Conservation (phyloP, 2,329 filamentous ascomycete species). For the Stromatinia cepivora region DNA sequence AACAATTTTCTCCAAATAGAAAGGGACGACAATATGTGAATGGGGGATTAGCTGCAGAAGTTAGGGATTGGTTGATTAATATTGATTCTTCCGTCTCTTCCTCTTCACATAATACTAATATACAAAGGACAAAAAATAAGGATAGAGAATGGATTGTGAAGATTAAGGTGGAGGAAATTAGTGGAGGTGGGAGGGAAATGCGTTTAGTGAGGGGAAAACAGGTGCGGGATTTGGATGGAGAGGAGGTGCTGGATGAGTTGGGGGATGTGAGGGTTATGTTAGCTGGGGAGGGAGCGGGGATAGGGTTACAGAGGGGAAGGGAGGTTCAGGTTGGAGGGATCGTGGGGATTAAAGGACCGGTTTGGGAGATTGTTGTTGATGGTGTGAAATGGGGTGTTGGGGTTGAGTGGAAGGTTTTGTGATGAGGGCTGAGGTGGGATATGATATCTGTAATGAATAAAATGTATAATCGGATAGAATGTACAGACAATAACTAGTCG, state of each 20-base stretch:
- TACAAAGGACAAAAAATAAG: conserved; percentile 19
- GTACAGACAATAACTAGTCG: not conserved
- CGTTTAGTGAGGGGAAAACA: conserved; percentile 37
- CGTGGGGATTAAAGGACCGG: conserved; percentile 40
- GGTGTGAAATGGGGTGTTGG: conserved; percentile 41
- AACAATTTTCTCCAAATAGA: conserved; percentile 55
- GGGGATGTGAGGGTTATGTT: conserved; percentile 35
- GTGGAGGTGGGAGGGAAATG: conserved; percentile 34
- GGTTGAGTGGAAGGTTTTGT: conserved; percentile 41
- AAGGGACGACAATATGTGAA: conserved; percentile 51
- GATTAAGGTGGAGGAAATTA: conserved; percentile 38
- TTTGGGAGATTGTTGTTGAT: conserved; percentile 41
- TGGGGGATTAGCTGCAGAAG: conserved; percentile 50
- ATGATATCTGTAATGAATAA: not conserved
- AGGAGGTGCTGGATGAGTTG: conserved; percentile 29
- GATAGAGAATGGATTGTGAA: conserved; percentile 37
- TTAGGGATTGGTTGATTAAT: conserved; percentile 54
- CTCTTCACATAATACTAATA: conserved; percentile 18
- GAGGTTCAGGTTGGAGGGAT: conserved; percentile 33
- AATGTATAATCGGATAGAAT: not conserved
- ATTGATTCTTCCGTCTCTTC: conserved; percentile 32
- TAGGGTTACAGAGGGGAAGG: conserved; percentile 35
- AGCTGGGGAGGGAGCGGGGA: conserved; percentile 37
- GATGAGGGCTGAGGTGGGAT: conserved; percentile 23
- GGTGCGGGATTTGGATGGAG: conserved; percentile 23